phyloP scores from a whole-genome alignment of 805 yeast genomes.

The Suhomyces faveliae region DNA sequence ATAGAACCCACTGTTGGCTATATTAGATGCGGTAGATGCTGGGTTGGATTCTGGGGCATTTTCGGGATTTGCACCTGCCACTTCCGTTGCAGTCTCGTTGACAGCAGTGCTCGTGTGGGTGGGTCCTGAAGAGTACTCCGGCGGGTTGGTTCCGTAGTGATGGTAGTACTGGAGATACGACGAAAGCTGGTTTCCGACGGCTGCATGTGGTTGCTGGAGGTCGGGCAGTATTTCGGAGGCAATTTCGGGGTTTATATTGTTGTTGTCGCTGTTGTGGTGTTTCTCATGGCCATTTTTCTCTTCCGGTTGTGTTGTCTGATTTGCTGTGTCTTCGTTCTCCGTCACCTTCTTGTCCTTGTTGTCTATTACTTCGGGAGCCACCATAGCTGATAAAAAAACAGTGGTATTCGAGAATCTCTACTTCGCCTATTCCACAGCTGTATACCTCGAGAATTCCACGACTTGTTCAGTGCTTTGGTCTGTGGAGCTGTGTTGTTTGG shows the following conservation, averaged over 20 bases:
- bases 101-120: not conserved
- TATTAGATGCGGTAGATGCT: no score
- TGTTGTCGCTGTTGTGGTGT: not conserved
- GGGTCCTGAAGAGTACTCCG: not conserved
- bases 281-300: not conserved
- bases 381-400: not conserved
- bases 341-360: not conserved
- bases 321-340: not conserved
- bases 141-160: conserved; percentile 1
- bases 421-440: not conserved
- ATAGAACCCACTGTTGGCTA: conserved; percentile 2
- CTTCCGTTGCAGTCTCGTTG: not conserved
- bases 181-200: conserved; percentile 5
- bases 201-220: conserved; percentile 2
- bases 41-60: not conserved
- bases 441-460: not conserved
- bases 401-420: not conserved
- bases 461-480: not conserved
- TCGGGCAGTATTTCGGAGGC: not conserved
- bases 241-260: not conserved
- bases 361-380: not conserved
- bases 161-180: conserved; percentile 7
- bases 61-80: not conserved
- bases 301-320: not conserved
- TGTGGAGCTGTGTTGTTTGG: not conserved